phyloP scores from a whole-genome alignment of 1,284 basidiomycete species.

The Leccinum pachyderme region DNA sequence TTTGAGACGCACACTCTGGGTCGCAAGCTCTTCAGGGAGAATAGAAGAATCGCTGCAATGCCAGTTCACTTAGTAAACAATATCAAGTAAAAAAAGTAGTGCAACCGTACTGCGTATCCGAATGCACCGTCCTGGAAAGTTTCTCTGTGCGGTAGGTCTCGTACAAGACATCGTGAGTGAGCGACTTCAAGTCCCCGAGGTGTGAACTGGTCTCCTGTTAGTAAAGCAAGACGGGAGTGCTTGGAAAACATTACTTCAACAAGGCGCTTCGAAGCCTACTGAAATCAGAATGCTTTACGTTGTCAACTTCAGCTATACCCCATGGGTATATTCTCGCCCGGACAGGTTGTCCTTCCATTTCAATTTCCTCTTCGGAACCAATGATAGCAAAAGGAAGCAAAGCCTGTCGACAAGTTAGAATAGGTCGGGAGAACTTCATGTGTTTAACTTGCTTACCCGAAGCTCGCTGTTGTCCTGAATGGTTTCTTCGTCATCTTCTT shows the following conservation, averaged over 20 bases:
- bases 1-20: conserved; percentile 94
- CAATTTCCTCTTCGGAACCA: conserved; percentile 95
- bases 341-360: conserved; percentile 88
- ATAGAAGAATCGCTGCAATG: conserved; percentile 77
- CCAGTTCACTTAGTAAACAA: conserved; percentile 16
- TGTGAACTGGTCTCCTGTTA: conserved; percentile 69
- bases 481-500: conserved; percentile 99
- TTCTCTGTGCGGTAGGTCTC: conserved; percentile 99
- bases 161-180: conserved; percentile 93
- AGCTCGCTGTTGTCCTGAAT: conserved; percentile 97
- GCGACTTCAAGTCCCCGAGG: conserved; percentile 88
- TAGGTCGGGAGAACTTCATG: background rate
- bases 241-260: conserved; percentile 60
- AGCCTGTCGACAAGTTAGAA: conserved; percentile 44
- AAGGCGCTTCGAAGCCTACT: conserved; percentile 88
- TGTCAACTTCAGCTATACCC: conserved; percentile 98
- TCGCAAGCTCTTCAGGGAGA: conserved; percentile 93
- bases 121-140: conserved; percentile 87
- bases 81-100: conserved; percentile 1
- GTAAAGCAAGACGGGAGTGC: background rate
- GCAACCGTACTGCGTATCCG: conserved; percentile 71
- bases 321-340: conserved; percentile 96
- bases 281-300: conserved; percentile 98
- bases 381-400: conserved; percentile 97
- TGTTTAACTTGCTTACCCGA: conserved; percentile 49